Base-by-base conservation (phyloP, 495 filamentous ascomycete genomes). In the Astrocystis sublimbata region DNA sequence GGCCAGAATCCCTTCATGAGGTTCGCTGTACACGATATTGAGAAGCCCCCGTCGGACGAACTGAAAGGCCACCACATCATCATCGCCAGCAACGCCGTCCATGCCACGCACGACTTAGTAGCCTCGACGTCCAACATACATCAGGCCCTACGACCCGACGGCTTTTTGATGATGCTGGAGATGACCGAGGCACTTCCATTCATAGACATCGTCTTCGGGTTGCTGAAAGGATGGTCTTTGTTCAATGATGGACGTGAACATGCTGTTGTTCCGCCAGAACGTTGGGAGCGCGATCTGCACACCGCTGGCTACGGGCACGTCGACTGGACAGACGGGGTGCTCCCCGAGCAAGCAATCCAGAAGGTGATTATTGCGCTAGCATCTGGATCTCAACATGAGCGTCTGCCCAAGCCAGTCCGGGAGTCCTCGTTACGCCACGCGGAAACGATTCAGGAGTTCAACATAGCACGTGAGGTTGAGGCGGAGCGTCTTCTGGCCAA, bases 181-280 rank as follows among this genome's bases (percentile, higher is more conserved):
- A 66, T 84, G 54, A 84, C 80, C 0, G 51, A 67, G 12, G 68
- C 61, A 41, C 47, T 77, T 0, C 72, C 72, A 58, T 81, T 76
- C 66, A 69, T 80, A 12, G 81, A 86, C 53, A 53, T 86, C 26
- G 71, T 80, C 10, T 83, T 79, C 54, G 81, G 81, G 3, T 64
- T 81, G 6, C 72, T 85, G 0, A 76, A 81, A 19, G 81, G 82
- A 6, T 86, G 83, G 83, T 85, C 82, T 82, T 67, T 78, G 13
- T 79, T 79, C 15, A 73, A 78, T 10, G 79, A 84, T 52, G 79
- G 80, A 1, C 75, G 80, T 0, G 24, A 40, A 4, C 80, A 86
- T 64, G 81, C 81, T 0, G 45, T 84, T 6, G 67, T 71, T 0
- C 47, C 62, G 6, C 65, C 71, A 26, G 13, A 49, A 0, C 55